phyloP scores from a whole-genome alignment of 169 alveolate species.

The Plasmodium billcollinsi region DNA sequence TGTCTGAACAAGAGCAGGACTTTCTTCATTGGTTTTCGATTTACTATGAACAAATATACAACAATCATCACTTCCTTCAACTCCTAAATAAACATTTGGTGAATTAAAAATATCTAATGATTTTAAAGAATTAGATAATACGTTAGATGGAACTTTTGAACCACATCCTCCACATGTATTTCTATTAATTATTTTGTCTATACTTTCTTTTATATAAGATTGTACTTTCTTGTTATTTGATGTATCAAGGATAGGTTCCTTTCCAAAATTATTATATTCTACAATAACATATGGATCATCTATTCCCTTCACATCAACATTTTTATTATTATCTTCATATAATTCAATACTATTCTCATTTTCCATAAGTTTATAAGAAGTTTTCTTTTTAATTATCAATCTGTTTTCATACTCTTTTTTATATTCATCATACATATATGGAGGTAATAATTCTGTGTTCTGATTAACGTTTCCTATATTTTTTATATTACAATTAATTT shows the following conservation, averaged over 20 bases:
- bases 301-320: neutral
- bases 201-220: slow-evolving; percentile 71
- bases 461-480: neutral
- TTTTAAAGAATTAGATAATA: slow-evolving; percentile 63
- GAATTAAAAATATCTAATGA: slow-evolving; percentile 43
- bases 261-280: neutral
- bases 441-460: slow-evolving; percentile 13
- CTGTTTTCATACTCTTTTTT: slow-evolving; percentile 65
- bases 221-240: slow-evolving; percentile 21
- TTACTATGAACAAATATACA: slow-evolving; percentile 76
- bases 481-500: neutral
- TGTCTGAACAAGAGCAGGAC: slow-evolving; percentile 76
- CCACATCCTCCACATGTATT: slow-evolving; percentile 79
- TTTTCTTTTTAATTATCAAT: slow-evolving; percentile 41
- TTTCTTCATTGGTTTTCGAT: slow-evolving; percentile 35
- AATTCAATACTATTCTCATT: neutral
- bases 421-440: slow-evolving; percentile 49
- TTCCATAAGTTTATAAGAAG: slow-evolving; percentile 3
- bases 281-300: slow-evolving; percentile 4
- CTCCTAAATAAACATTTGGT: slow-evolving; percentile 70
- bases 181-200: slow-evolving; percentile 69
- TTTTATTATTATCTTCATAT: slow-evolving; percentile 6
- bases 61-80: slow-evolving; percentile 76
- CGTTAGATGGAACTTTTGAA: slow-evolving; percentile 76
- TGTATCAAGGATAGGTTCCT: neutral